Evolutionary conservation across 441 rosid species (phyloP), one percentile per base, ranked within the genome.

Genomic region (Sinapis alba): DNA sequence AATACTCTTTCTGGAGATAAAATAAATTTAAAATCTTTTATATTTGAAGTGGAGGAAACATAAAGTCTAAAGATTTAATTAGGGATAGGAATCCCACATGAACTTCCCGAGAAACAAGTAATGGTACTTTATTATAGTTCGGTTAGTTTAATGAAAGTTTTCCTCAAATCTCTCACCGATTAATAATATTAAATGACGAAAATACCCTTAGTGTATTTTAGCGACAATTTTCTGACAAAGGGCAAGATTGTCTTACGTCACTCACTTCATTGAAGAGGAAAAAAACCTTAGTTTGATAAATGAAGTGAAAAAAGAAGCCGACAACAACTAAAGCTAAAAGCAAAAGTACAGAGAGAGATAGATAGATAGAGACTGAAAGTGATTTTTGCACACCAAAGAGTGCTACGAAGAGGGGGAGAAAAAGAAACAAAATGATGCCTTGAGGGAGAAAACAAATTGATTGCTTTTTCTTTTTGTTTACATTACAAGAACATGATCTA

Each of bases 401-500:
- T 45, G 58, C 11, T n/a, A 26, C 38, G 32, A 65, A 64, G 63
- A 50, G 21, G 72, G 76, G n/a, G 18, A 51, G 53, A 15, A 10
- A 69, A 65, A 59, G 68, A 72, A 78, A 72, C 81, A 78, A 73
- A 74, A 80, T 85, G 84, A 78, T 84, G 82, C 73, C 68, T 60
- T 58, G 85, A 77, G 73, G 71, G 57, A 65, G 75, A 78, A 78
- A 78, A 72, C 74, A 11, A 19, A 78, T 72, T 68, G 70, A 79
- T 73, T 76, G 76, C 76, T 70, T 79, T 79, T 66, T 83, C 76
- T 71, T 77, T 77, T 71, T 72, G 73, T 77, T 78, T 53, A 62
- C 78, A 72, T 78, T 78, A 72, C 73, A 64, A 71, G 45, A 83
- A 84, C 88, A 81, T 77, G 84, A 77, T 70, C 85, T 62, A 64